Evolutionary conservation across 176 grass and related monocot genomes (phyloP).

Genomic region (Lolium perenne): DNA sequence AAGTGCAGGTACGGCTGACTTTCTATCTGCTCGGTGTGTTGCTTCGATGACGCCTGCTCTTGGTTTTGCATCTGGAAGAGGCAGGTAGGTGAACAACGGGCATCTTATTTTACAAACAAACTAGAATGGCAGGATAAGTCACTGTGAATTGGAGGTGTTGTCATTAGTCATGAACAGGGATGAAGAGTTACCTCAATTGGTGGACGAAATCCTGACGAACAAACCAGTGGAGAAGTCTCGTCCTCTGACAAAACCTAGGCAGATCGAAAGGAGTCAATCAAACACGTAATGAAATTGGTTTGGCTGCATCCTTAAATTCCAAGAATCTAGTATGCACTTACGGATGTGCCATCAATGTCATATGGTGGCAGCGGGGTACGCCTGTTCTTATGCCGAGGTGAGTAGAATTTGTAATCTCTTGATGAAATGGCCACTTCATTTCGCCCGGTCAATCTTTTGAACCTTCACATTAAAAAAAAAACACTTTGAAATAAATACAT

Average conservation of each 20-base stretch:
- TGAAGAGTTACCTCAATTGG: slow-evolving; percentile 59
- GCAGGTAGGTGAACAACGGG: not conserved
- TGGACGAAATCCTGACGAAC: slow-evolving; percentile 68
- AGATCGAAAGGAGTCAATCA: slow-evolving; percentile 27
- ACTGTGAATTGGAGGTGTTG: slow-evolving; percentile 18
- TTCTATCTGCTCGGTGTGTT: slow-evolving; percentile 56
- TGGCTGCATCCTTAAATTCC: slow-evolving; percentile 20
- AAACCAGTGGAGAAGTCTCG: slow-evolving; percentile 67
- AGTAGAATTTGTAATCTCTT: slow-evolving; percentile 96
- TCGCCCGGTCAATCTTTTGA: slow-evolving; percentile 85
- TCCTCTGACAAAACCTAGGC: slow-evolving; percentile 64
- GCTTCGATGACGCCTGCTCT: slow-evolving; percentile 55
- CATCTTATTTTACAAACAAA: not conserved
- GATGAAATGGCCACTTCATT: slow-evolving; percentile 65
- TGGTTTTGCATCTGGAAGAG: slow-evolving; percentile 66
- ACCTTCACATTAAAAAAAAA: slow-evolving; percentile 51
- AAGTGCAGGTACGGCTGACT: slow-evolving; percentile 63
- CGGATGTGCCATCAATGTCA: slow-evolving; percentile 59
- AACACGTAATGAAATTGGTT: slow-evolving; percentile 11
- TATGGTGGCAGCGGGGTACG: slow-evolving; percentile 56
- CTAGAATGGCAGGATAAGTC: slow-evolving; percentile 1
- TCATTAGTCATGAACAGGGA: slow-evolving; percentile 24
- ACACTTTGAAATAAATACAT: not conserved
- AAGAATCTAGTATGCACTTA: slow-evolving; percentile 52
- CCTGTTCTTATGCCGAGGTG: slow-evolving; percentile 81